phyloP scores from a whole-genome alignment of 2,329 filamentous ascomycete species.

The Penicillium sp. region DNA sequence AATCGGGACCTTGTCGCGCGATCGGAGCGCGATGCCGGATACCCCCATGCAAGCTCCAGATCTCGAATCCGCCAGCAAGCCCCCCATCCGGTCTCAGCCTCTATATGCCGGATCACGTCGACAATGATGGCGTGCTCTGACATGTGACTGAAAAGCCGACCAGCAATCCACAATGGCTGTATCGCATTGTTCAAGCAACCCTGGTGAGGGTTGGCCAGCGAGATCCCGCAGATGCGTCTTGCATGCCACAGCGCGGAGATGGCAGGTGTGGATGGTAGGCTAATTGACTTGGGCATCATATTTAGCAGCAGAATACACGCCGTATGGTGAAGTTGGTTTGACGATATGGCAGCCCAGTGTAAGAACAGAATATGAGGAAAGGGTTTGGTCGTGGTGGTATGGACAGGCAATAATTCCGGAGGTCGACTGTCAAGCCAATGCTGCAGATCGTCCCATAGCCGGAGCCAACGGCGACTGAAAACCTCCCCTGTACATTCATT shows the following conservation, averaged over 20 bases:
- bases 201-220: conserved; percentile 56
- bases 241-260: conserved; percentile 57
- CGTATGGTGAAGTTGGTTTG: conserved; percentile 60
- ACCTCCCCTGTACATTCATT: conserved; percentile 46
- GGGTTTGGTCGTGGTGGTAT: conserved; percentile 45
- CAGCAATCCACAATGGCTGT: conserved; percentile 60
- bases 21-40: conserved; percentile 19
- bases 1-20: conserved; percentile 1
- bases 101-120: conserved; percentile 50
- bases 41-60: conserved; percentile 44
- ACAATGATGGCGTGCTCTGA: conserved; percentile 43
- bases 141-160: conserved; percentile 55
- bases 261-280: conserved; percentile 16
- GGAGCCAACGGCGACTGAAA: conserved; percentile 50
- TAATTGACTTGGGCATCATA: conserved; percentile 41
- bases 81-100: conserved; percentile 56
- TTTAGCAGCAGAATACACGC: conserved; percentile 55
- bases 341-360: conserved; percentile 58
- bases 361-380: conserved; percentile 57
- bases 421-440: conserved; percentile 52
- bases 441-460: conserved; percentile 54
- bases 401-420: conserved; percentile 49
- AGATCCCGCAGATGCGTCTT: conserved; percentile 58
- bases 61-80: conserved; percentile 56
- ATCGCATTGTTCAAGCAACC: conserved; percentile 61